A percentile compares a stretch with the other conserved stretches of the same genome.
phyloP scores from a whole-genome alignment of 2,329 filamentous ascomycete genomes.

The Sporothrix globosa region DNA sequence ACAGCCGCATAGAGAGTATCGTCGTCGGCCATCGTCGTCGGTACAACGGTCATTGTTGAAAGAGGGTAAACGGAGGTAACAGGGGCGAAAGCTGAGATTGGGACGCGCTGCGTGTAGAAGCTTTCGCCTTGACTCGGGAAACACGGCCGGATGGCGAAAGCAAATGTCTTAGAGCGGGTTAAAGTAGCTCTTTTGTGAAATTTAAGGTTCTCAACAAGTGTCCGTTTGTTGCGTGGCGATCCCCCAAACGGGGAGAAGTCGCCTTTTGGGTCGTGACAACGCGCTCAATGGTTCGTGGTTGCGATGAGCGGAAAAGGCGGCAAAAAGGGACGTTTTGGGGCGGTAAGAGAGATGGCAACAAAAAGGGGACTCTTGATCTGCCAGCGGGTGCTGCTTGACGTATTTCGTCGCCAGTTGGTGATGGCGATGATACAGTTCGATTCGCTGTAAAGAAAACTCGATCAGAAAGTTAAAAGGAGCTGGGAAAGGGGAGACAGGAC shows the following conservation, averaged over 20 bases:
- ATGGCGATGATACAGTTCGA: not conserved
- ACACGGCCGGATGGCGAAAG: not conserved
- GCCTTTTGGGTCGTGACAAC: conserved; percentile 1
- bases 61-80: not conserved
- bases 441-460: not conserved
- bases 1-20: conserved; percentile 40
- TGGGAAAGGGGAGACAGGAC: not conserved
- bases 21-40: conserved; percentile 42
- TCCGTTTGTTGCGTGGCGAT: conserved; percentile 30
- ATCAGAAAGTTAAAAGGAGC: not conserved
- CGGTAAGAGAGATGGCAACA: not conserved
- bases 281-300: not conserved
- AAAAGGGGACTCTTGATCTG: not conserved
- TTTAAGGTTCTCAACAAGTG: conserved; percentile 16
- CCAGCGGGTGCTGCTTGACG: not conserved
- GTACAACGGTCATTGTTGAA: conserved; percentile 32
- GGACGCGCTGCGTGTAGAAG: not conserved
- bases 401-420: not conserved
- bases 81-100: not conserved
- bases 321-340: not conserved
- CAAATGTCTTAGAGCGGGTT: not conserved
- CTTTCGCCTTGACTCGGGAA: not conserved
- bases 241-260: conserved; percentile 29
- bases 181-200: not conserved
- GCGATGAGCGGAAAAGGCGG: conserved; percentile 9